Conservation (phyloP, 2,329 filamentous ascomycete species). For the Aspergillus phoenicis region DNA sequence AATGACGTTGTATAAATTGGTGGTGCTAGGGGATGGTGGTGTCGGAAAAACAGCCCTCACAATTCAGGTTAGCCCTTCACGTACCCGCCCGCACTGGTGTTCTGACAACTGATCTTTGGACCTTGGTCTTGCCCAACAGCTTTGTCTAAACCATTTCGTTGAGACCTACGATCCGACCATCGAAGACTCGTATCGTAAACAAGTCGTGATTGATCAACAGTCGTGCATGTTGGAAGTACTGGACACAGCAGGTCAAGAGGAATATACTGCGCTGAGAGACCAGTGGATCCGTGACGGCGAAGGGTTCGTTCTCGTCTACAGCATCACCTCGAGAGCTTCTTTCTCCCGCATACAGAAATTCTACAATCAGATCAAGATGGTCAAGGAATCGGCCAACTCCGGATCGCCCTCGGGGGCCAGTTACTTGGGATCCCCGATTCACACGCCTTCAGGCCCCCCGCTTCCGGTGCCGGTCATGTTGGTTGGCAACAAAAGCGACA, state of each 20-base stretch:
- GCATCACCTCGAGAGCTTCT: conserved; percentile 94
- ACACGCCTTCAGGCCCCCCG: conserved; percentile 52
- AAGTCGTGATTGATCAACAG: conserved; percentile 84
- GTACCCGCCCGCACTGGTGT: conserved; percentile 10
- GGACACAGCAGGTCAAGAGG: conserved; percentile 96
- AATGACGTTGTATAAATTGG: conserved; percentile 95
- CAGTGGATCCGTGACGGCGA: conserved; percentile 99
- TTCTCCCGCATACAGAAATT: conserved; percentile 95
- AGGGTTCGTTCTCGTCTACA: conserved; percentile 96
- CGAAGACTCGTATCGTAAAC: conserved; percentile 69
- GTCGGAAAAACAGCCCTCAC: conserved; percentile 93
- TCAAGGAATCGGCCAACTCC: conserved; percentile 78
- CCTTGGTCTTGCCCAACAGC: conserved; percentile 50
- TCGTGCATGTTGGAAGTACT: conserved; percentile 97
- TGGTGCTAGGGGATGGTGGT: conserved; percentile 91
- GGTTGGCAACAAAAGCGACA: conserved; percentile 97
- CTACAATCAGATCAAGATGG: conserved; percentile 93
- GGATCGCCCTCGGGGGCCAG: conserved; percentile 55
- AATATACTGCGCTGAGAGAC: conserved; percentile 94
- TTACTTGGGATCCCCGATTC: conserved; percentile 53
- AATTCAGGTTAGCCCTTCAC: conserved; percentile 62
- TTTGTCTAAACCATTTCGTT: conserved; percentile 97
- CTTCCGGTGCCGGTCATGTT: conserved; percentile 90
- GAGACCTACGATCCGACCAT: conserved; percentile 79
- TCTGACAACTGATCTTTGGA: conserved; percentile 10